Evolutionary conservation across 164 flowering plant species (phyloP).

Genomic region (Macadamia tetraphylla): DNA sequence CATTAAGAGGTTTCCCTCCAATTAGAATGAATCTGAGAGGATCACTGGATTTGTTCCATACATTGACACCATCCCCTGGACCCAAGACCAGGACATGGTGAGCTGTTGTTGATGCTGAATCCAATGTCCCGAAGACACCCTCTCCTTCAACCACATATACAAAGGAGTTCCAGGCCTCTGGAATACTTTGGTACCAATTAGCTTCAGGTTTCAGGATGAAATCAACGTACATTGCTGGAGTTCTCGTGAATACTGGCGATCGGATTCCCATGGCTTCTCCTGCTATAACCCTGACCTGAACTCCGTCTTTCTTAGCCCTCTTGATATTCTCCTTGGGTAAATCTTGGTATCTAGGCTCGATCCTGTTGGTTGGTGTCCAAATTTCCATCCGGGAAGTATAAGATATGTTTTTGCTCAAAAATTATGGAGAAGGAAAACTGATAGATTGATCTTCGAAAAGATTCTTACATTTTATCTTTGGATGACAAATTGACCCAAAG

Average conservation of each 20-base stretch:
- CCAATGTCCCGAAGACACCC: constrained; percentile 49
- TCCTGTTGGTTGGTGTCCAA: constrained; percentile 34
- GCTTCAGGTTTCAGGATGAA: constrained; percentile 60
- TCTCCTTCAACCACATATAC: constrained; percentile 77
- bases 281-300: constrained; percentile 68
- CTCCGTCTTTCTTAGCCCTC: constrained; percentile 60
- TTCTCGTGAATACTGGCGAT: constrained; percentile 77
- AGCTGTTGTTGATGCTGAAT: constrained; percentile 38
- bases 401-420: too few species aligned
- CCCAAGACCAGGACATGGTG: constrained; percentile 64
- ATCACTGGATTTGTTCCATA: constrained; percentile 62
- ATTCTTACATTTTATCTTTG: constrained; percentile 64
- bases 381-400: too few species aligned
- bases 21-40: constrained; percentile 59
- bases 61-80: constrained; percentile 57
- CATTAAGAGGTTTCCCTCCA: constrained; percentile 76
- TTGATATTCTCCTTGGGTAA: constrained; percentile 44
- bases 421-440: too few species aligned
- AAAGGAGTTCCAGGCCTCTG: constrained; percentile 71
- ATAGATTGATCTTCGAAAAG: too few species aligned
- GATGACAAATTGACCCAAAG: constrained; percentile 86
- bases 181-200: constrained; percentile 51
- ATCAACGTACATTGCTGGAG: constrained; percentile 84
- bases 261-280: constrained; percentile 82
- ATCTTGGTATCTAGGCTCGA: constrained; percentile 79